Base-by-base conservation (phyloP, 768 basidiomycete species). In the Sarcodon aspratus region DNA sequence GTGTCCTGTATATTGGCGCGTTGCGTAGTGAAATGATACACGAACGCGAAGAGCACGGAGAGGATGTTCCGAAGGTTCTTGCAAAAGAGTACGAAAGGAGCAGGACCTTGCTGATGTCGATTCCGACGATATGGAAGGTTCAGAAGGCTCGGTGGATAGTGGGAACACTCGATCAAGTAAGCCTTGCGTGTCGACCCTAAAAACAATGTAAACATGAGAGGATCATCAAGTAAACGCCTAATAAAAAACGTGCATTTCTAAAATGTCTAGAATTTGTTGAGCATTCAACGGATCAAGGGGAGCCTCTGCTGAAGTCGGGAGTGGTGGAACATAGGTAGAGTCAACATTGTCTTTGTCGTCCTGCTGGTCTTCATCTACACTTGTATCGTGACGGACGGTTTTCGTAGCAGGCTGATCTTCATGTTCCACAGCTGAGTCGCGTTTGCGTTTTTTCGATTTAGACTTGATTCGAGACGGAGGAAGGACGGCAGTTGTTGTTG, bases 101-200 rank as follows among this genome's bases (percentile, higher is more conserved):
- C 46, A 50, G 10, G 46, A 33, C 15, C 21, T 27, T 27, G 21
- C 21, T 27, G 21, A 27, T 27, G 50, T 38, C 8, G 63, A 55
- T 33, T 63, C 62, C 42, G 68, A 69, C 9, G 17, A 27, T 1
- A 72, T 67, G 13, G 69, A 64, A 1, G 74, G 67, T n/a, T 67
- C 61, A 36, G 66, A 61, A 38, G 67, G 63, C 54, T 68, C 61
- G 47, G 67, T 60, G 17, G 69, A 67, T 18, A 80, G 66, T 35
- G 80, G 77, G 59, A 85, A 83, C 53, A 85, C 82, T 55, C 87
- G 82, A 70, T 90, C 86, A 9, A 91, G 78, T 5, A 91, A 69
- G 44, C 80, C 84, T 54, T 86, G 85, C 0, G 72, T 72, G 62
- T 91, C 88, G 52, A 78, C 66, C 55, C 84, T 85, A 59, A 17